These are phyloP conservation scores for Funneliformis geosporum DNA, from an alignment of 192 early-diverging fungal species.

Conservation along the genomic window DNA sequence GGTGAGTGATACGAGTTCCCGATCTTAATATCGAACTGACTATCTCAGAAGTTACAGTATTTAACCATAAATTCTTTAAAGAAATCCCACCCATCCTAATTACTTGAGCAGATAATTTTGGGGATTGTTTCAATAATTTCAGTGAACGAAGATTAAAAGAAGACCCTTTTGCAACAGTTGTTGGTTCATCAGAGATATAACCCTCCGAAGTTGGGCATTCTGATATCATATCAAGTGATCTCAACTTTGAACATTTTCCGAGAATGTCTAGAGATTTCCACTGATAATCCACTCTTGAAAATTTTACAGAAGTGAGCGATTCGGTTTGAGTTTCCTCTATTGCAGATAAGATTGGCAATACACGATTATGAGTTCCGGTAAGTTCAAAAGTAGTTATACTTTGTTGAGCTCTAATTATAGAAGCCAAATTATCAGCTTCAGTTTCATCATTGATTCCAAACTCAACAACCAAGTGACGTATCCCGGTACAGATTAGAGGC, in stretches of 20 bases:
- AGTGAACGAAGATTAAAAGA: background rate
- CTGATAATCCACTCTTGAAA: background rate
- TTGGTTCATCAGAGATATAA: background rate
- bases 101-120: background rate
- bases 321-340: background rate
- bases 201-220: no score
- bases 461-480: background rate
- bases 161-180: background rate
- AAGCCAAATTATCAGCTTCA: conserved; percentile 6
- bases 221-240: background rate
- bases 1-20: background rate
- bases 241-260: conserved; percentile 4
- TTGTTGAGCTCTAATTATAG: background rate
- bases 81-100: background rate
- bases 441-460: background rate
- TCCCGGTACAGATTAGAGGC: background rate
- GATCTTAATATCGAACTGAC: conserved; percentile 2
- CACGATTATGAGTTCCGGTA: background rate
- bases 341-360: background rate
- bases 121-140: conserved; percentile 1
- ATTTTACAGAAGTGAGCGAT: background rate
- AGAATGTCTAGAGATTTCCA: background rate
- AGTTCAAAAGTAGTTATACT: background rate
- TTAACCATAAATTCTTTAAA: background rate
- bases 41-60: background rate